Base-by-base conservation (phyloP, 2,329 filamentous ascomycete genomes). In the Ampelomyces quisqualis region DNA sequence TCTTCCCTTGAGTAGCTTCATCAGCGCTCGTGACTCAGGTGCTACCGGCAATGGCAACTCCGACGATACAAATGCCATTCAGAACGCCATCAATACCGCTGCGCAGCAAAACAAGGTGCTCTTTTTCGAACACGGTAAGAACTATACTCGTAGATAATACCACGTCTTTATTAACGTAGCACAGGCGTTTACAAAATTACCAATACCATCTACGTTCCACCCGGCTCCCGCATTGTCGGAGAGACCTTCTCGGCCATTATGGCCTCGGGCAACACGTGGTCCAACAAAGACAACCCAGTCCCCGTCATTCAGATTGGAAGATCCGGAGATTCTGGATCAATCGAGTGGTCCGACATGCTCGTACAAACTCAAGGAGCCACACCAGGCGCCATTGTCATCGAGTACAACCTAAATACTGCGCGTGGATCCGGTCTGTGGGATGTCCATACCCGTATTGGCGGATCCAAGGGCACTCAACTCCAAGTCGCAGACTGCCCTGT, bases 191-290 rank as follows among this genome's bases (percentile, higher is more conserved):
- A 82, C 62, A 67, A 77, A 18, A 72, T 82, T 42, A 78, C 74
- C 9, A 71, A 74, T n/a, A 81, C 78, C 0, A 69, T 82, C 50
- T 73, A 75, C 50, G 67, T 82, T 3, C 78, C 79, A 10, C 85
- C 85, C 67, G 79, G 88, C 57, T 82, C 90, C 69, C 83, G 81
- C 65, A 87, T 95, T 65, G 87, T 86, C 1, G 90, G 90, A 55
- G 89, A 95, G 70, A 81, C 89, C 53, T 94, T 86, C 84, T 84
- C 90, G 2, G 71, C 90, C 37, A 85, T 95, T 64, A 86, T 95
- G 81, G 88, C 87, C 9, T 79, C 82, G 31, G 89, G 90, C 34
- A 62, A 72, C 58, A 75, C 47, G 6, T 71, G 65, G 50, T 38
- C 45, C 8, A 60, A 62, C 49, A 91, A 62, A 21, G 53, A 55